Base-by-base conservation (phyloP, 176 grass and related monocot species). In the Tillandsia leiboldiana region DNA sequence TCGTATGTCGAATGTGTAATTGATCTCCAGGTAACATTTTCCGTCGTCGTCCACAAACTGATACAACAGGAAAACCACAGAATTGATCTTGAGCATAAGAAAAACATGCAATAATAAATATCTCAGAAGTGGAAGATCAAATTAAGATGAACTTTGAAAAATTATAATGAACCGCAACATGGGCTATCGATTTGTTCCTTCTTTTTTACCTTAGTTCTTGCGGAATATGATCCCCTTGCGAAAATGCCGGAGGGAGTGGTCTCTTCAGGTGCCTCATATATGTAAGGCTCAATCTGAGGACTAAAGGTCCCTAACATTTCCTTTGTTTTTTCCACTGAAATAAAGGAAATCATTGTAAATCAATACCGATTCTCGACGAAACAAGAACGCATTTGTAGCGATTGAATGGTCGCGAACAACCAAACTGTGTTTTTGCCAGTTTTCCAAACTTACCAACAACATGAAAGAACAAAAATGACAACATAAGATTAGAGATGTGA, bases 1-100 rank as follows among this genome's bases (percentile, higher is more conserved):
- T 28, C 90, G 87, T 74, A 99, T 99, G 80, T 99, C 95, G 68
- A 99, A 94, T n/a, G 66, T 94, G 84, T 99, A 99, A 69, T 99
- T 90, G 90, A 94, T 93, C 80, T 90, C 73, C 82, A 99, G 82
- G 79, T 99, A 99, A 76, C 95, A 90, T 51, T 99, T 99, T 51
- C 84, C 80, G 63, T 99, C 95, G 57, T 99, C 95, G 74, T 99
- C 95, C 18, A 99, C 70, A 62, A 99, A 99, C 95, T 99, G 80
- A 57, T 53, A 61, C 66, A 70, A 68, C 1, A 24, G 24, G 8
- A 29, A 57, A 82, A 54, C 15, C 42, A 28, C 20, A 80, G 11
- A 54, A 66, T 17, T 3, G 49, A 29, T 56, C 26, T 9, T 7
- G 11, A 51, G 12, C 17, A 2, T 17, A 9, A 61, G n/a, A 61